Evolutionary conservation across 441 rosid genomes (phyloP).

Genomic region (Populus hybrid): DNA sequence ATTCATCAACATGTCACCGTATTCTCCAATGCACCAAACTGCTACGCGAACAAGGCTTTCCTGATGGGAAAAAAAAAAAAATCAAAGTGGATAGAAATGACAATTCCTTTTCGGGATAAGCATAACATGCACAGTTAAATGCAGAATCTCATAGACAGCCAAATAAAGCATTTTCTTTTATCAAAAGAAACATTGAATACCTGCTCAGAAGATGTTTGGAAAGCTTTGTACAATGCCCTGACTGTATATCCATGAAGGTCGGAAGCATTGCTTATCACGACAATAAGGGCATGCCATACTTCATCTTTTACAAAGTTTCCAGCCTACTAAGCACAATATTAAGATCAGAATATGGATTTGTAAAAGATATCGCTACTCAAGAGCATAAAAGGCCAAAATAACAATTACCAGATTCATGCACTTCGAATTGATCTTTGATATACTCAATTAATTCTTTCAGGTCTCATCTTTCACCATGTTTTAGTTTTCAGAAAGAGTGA

Average conservation of each 20-base stretch:
- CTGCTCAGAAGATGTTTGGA: slow-evolving; percentile 80
- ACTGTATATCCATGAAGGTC: slow-evolving; percentile 97
- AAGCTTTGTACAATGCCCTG: slow-evolving; percentile 81
- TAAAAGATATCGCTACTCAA: slow-evolving; percentile 7
- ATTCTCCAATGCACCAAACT: slow-evolving; percentile 99
- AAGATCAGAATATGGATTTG: slow-evolving; percentile 27
- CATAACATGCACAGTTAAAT: slow-evolving; percentile 15
- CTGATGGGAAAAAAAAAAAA: slow-evolving; percentile 31
- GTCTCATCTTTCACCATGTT: slow-evolving; percentile 2
- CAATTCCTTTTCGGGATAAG: background rate
- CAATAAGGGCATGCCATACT: slow-evolving; percentile 93
- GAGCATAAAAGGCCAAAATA: slow-evolving; percentile 9
- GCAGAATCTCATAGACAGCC: slow-evolving; percentile 19
- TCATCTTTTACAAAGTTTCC: slow-evolving; percentile 99
- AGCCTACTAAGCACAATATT: slow-evolving; percentile 71
- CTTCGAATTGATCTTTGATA: background rate
- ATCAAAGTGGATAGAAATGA: slow-evolving; percentile 7
- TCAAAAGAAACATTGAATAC: slow-evolving; percentile 32
- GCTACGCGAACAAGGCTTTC: slow-evolving; percentile 96
- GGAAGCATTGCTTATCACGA: slow-evolving; percentile 90
- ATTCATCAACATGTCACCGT: slow-evolving; percentile 91
- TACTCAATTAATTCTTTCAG: background rate
- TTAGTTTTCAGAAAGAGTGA: background rate
- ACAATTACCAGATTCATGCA: slow-evolving; percentile 1
- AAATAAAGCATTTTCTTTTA: slow-evolving; percentile 3